A percentile compares a stretch with the other conserved stretches of the same genome.
phyloP scores from a whole-genome alignment of 2,329 filamentous ascomycete genomes.

The Microcyclospora pomicola region DNA sequence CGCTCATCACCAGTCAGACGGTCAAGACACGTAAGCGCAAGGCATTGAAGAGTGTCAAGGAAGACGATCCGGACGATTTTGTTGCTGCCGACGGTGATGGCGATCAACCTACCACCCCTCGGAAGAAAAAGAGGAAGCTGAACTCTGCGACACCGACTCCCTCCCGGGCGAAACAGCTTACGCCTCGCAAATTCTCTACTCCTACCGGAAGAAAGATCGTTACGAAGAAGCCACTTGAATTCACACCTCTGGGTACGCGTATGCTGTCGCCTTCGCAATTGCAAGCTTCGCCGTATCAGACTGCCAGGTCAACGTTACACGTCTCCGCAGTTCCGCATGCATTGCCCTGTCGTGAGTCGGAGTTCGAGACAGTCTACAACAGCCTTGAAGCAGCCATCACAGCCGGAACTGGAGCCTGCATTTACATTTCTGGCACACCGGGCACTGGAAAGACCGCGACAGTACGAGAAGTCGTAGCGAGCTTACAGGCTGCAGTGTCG shows the following conservation, averaged over 20 bases:
- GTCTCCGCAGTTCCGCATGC: constrained; percentile 84
- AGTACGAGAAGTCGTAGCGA: constrained; percentile 82
- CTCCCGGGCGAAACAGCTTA: constrained; percentile 31
- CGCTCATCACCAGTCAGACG: constrained; percentile 56
- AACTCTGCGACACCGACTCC: constrained; percentile 30
- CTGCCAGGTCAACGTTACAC: constrained; percentile 77
- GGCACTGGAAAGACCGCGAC: constrained; percentile 97
- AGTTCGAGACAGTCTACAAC: constrained; percentile 84
- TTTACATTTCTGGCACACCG: constrained; percentile 97
- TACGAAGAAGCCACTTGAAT: constrained; percentile 80
- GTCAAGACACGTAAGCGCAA: constrained; percentile 51
- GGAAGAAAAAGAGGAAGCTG: constrained; percentile 35
- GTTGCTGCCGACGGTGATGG: constrained; percentile 29
- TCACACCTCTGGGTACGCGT: constrained; percentile 86
- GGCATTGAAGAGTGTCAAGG: constrained; percentile 14
- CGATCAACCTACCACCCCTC: constrained; percentile 29
- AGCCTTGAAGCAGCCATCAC: constrained; percentile 89
- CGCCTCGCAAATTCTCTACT: constrained; percentile 43
- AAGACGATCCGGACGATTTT: constrained; percentile 31
- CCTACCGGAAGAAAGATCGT: constrained; percentile 55
- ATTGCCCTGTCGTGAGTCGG: constrained; percentile 79
- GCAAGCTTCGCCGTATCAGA: constrained; percentile 76
- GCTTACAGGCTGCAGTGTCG: constrained; percentile 73
- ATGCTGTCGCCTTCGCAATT: constrained; percentile 62
- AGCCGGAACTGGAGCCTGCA: constrained; percentile 86